Conservation (phyloP, 2,329 filamentous ascomycete genomes). For the Neurospora sp. region DNA sequence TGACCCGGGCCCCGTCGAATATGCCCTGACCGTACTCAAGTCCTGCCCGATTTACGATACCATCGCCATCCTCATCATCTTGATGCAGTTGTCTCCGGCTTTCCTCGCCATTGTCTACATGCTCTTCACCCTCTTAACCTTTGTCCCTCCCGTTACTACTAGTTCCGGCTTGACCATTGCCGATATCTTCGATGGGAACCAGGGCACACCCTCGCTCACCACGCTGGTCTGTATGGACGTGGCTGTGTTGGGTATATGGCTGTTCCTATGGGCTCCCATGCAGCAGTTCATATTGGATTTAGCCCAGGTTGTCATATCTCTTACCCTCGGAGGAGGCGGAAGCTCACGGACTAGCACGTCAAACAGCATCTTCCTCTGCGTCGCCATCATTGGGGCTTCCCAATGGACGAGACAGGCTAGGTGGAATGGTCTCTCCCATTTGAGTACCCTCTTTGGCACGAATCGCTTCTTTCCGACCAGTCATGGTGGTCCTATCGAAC, state of each 20-base stretch:
- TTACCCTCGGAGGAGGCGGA: constrained; percentile 77
- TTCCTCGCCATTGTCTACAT: constrained; percentile 83
- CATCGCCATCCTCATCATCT: constrained; percentile 89
- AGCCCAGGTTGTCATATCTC: constrained; percentile 85
- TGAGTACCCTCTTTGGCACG: constrained; percentile 21
- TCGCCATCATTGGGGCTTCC: constrained; percentile 54
- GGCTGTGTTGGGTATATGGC: constrained; percentile 74
- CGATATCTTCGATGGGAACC: constrained; percentile 82
- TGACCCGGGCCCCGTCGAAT: constrained; percentile 62
- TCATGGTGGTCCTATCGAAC: constrained; percentile 39
- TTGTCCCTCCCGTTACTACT: constrained; percentile 73
- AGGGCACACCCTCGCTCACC: constrained; percentile 75
- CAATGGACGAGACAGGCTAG: constrained; percentile 36
- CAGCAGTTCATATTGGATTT: constrained; percentile 84
- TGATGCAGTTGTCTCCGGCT: constrained; percentile 84
- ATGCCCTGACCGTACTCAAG: constrained; percentile 77
- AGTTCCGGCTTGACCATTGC: constrained; percentile 74
- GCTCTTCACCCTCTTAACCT: constrained; percentile 85
- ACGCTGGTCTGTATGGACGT: constrained; percentile 79
- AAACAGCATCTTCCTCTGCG: constrained; percentile 62
- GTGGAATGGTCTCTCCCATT: constrained; percentile 38
- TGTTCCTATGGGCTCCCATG: constrained; percentile 77
- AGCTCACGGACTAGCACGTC: constrained; percentile 58
- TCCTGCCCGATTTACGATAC: constrained; percentile 90
- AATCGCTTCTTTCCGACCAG: constrained; percentile 29